These are phyloP conservation scores for Crithidia expoeki DNA, from an alignment of 208 protist species.

Conservation along the genomic window DNA sequence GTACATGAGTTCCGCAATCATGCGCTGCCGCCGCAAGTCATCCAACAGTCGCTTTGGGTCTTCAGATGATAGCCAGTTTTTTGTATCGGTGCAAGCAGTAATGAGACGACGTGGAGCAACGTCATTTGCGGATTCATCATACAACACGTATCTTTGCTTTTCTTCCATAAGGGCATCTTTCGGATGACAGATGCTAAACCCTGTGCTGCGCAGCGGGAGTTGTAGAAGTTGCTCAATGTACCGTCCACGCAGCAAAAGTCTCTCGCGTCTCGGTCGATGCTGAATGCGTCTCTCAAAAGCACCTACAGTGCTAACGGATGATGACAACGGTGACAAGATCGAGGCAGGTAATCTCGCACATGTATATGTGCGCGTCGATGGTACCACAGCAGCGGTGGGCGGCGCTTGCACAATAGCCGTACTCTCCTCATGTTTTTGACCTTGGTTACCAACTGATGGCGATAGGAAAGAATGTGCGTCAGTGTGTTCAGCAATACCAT, in stretches of 20 bases:
- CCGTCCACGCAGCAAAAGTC: slow-evolving; percentile 11
- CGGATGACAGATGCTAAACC: neutral
- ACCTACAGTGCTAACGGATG: neutral
- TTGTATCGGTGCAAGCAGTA: neutral
- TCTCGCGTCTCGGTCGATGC: slow-evolving; percentile 6
- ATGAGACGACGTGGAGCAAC: neutral
- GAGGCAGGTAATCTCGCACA: neutral
- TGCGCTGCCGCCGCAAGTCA: slow-evolving; percentile 19
- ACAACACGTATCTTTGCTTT: neutral
- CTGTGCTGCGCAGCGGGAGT: slow-evolving; percentile 6
- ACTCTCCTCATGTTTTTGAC: too few species aligned
- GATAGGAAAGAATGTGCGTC: too few species aligned
- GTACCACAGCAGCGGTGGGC: neutral
- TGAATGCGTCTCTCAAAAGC: slow-evolving; percentile 15
- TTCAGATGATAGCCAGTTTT: neutral
- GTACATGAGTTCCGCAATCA: slow-evolving; percentile 12
- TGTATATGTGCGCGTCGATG: neutral
- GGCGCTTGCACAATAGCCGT: neutral
- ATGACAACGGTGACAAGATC: neutral
- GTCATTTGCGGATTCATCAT: neutral
- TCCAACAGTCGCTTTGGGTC: slow-evolving; percentile 7
- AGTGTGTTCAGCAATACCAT: neutral
- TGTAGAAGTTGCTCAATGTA: slow-evolving; percentile 19
- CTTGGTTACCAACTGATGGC: too few species aligned
- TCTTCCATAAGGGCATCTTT: neutral